A percentile compares a stretch with the other conserved stretches of the same genome.
Evolutionary conservation across 2,329 filamentous ascomycete species (phyloP).

Genomic region (Cadophora sp.): DNA sequence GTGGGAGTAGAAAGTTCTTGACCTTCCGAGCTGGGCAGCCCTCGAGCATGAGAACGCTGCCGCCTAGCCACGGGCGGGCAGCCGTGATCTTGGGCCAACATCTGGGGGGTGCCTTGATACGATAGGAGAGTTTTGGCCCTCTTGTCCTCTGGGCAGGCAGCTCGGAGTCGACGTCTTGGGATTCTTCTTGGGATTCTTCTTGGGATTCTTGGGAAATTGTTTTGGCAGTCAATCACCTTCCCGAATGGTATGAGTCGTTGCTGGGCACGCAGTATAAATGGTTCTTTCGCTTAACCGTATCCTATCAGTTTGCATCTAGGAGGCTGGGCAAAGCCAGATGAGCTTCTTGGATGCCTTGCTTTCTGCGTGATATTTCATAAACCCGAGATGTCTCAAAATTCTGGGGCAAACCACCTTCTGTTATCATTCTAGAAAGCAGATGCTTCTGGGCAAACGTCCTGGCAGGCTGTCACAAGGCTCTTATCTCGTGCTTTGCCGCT

Average conservation of each 20-base stretch:
- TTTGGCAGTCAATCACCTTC: conserved; percentile 13
- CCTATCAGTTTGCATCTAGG: not conserved
- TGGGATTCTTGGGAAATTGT: conserved; percentile 3
- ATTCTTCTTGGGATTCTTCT: conserved; percentile 6
- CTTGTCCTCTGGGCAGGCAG: conserved; percentile 3
- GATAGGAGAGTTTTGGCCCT: conserved; percentile 2
- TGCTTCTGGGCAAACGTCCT: not conserved
- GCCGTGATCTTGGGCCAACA: conserved; percentile 14
- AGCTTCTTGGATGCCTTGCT: not conserved
- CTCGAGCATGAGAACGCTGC: not conserved
- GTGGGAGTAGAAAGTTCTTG: conserved; percentile 6
- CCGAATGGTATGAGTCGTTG: not conserved
- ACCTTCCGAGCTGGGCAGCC: conserved; percentile 17
- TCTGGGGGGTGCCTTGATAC: not conserved
- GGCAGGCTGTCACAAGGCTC: conserved; percentile 9
- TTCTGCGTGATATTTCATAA: not conserved
- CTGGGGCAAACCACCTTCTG: conserved; percentile 7
- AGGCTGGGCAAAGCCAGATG: not conserved
- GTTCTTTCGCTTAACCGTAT: not conserved
- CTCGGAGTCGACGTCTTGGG: conserved; percentile 14
- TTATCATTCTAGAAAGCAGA: conserved; percentile 14
- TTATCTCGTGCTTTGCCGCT: not conserved
- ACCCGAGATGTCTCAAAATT: not conserved
- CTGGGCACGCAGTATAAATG: conserved; percentile 8
- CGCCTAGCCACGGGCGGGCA: conserved; percentile 9